Evolutionary conservation across 495 filamentous ascomycete genomes (phyloP).

Genomic region (Daldinia concentrica): DNA sequence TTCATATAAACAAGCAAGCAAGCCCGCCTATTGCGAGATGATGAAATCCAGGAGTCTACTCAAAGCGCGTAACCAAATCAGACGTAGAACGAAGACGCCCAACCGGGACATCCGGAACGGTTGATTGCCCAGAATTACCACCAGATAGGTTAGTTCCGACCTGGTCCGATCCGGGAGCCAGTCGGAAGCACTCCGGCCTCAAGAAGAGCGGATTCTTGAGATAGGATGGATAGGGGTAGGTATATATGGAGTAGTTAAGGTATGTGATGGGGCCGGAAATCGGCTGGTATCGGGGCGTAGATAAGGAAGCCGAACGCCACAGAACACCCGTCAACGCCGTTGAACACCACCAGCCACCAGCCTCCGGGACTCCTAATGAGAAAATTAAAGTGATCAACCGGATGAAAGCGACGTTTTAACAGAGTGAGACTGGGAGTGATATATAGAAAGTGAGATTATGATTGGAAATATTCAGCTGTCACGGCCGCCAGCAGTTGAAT

Average conservation of each 20-base stretch:
- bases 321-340: conserved; percentile 42
- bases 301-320: conserved; percentile 27
- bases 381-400: conserved; percentile 14
- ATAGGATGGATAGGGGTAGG: background rate
- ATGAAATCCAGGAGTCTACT: conserved; percentile 13
- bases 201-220: background rate
- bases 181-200: background rate
- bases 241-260: background rate
- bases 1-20: background rate
- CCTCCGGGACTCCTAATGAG: conserved; percentile 5
- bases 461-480: background rate
- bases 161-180: background rate
- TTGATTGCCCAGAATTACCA: background rate
- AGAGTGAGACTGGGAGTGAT: conserved; percentile 1
- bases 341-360: conserved; percentile 32
- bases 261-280: conserved; percentile 18
- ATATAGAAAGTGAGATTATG: background rate
- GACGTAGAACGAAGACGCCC: background rate
- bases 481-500: background rate
- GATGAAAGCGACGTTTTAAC: conserved; percentile 1
- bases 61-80: background rate
- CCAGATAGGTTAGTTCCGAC: background rate
- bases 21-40: background rate
- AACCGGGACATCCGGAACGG: background rate
- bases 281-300: conserved; percentile 37